Base-by-base conservation (phyloP, 2,329 filamentous ascomycete species). In the Phialophora tarda region DNA sequence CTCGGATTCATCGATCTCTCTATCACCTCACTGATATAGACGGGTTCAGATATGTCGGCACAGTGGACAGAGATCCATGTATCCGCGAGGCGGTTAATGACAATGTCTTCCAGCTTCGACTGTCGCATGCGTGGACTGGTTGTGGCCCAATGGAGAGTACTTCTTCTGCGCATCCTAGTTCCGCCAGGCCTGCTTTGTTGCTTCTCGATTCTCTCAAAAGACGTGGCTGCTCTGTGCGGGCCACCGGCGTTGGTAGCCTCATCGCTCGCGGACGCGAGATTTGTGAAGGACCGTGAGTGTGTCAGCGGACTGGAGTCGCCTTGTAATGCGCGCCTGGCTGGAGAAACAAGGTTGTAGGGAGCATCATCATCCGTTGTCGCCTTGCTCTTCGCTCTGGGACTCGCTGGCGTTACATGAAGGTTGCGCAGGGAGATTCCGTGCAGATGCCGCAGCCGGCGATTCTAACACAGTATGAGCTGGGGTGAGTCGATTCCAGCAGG, bases 11-110 rank as follows among this genome's bases (percentile, higher is more conserved):
- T 93, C n/a, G 91, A 88, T 74, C 88, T 88, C 72, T 90, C 86
- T 30, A 89, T 86, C 24, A 90, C 83, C 79, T 98, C 94, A 74
- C 93, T 97, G 73, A 97, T 86, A 77, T 97, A 97, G n/a, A 97
- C 80, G 0, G 94, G 93, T 17, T 92, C 89, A 55, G 84, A 78
- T 59, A 87, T 79, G 3, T 80, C 85, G 1, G 86, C 81, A 54
- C 89, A 86, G 77, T 97, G 93, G 59, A 97, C 76, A 2, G 92
- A 91, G 77, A 96, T 95, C 83, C 96, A 97, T 17, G 89, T 88
- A 78, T 97, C 91, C n/a, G 89, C 92, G 78, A 95, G 88, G 59
- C 87, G 85, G 72, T 84, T 86, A 60, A 88, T 87, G 30, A 91
- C 86, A 7, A 91, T 85, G 71, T 89, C 84, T 77, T 95, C 91